Evolutionary conservation across 345 rosid genomes (phyloP), one percentile per base, ranked within the genome.

Genomic region (Combretum micranthum): DNA sequence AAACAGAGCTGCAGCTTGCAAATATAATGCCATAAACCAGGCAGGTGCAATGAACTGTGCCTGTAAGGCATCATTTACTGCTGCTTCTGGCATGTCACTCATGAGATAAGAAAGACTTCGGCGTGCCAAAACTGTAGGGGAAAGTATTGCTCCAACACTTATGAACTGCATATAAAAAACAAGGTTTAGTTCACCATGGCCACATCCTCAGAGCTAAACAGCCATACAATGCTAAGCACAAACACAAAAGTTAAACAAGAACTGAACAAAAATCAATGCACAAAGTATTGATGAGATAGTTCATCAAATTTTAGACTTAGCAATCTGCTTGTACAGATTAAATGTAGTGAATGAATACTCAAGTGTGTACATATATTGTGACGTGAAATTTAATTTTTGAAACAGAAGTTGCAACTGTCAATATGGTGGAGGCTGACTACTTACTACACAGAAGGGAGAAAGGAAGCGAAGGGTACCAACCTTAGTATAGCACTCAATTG

Each of bases 1-100:
- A 56, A 77, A 61, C 45, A 86, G 95, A 9, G 95, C 88, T 1
- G 60, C 80, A 18, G 95, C 79, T 73, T 84, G 93, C 48, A 90
- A 76, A 75, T 84, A 84, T 61, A 82, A 82, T 39, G 97, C 95
- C 15, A 80, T 76, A 52, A 83, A 79, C 97, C 95, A 90, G 5
- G 77, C 55, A 10, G 92, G 97, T 55, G 87, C 85, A 60, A 78
- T 78, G 52, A 77, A 77, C 70, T 84, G 97, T 42, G 88, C 84
- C 59, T 80, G 88, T 62, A 74, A 53, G 56, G 93, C 95, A 68
- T 87, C 97, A 51, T 74, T 71, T n/a, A 78, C 72, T 4, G 93
- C 95, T 73, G 84, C 88, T 57, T 71, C 76, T 0, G 91, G 86
- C 80, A 75, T 76, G 69, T 85, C 84, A 46, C 53, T 83, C 81